These are phyloP conservation scores for Plantago major DNA, from an alignment of 257 asterid species.

Conservation along the genomic window DNA sequence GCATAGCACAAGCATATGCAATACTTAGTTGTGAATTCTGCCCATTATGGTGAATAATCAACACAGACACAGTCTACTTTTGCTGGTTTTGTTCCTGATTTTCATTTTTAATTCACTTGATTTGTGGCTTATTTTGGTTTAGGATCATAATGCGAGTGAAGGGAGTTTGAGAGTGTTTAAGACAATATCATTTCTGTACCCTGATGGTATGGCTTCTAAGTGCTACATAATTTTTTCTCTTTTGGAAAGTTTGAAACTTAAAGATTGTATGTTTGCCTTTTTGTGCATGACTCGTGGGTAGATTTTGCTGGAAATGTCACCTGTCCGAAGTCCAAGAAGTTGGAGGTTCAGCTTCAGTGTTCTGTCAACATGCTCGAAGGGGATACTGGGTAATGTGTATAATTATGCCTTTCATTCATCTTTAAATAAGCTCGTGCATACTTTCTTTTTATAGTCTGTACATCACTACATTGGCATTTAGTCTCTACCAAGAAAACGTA, in stretches of 20 bases:
- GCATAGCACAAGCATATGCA: too few species aligned
- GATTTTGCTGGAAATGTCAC: constrained; percentile 35
- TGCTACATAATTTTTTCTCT: constrained; percentile 7
- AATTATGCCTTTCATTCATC: neutral
- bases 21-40: too few species aligned
- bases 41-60: too few species aligned
- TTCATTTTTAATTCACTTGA: neutral
- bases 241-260: neutral
- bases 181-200: constrained; percentile 64
- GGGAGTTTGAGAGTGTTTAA: constrained; percentile 61
- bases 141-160: constrained; percentile 48
- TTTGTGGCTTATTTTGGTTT: constrained; percentile 14
- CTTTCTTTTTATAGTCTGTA: neutral
- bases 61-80: neutral
- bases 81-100: neutral
- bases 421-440: neutral
- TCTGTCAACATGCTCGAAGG: constrained; percentile 96
- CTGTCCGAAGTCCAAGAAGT: constrained; percentile 40
- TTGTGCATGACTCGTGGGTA: constrained; percentile 15
- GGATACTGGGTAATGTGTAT: constrained; percentile 71
- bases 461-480: neutral
- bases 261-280: too few species aligned
- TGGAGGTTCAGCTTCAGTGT: constrained; percentile 62
- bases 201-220: constrained; percentile 39
- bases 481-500: neutral